A percentile compares a stretch with the other conserved stretches of the same genome.
Conservation (phyloP, 305 asterid species). For the Euphrasia arctica region DNA sequence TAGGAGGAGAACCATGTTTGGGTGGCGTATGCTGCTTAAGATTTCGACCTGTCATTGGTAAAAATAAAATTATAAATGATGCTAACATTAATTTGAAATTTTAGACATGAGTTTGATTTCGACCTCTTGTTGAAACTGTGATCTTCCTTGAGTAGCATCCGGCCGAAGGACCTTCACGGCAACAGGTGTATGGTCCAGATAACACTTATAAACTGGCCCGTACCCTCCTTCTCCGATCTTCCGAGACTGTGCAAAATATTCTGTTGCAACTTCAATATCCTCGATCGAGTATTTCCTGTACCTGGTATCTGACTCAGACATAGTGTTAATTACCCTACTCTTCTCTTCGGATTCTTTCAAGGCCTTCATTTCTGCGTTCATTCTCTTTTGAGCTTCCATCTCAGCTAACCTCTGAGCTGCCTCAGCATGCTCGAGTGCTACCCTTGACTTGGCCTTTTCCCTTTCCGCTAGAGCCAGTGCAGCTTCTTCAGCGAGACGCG, state of each 20-base stretch:
- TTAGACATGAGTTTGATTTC: not conserved
- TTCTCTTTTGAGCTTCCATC: constrained; percentile 64
- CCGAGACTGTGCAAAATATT: constrained; percentile 50
- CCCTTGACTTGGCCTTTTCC: constrained; percentile 59
- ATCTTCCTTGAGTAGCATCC: constrained; percentile 77
- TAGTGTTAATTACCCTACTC: constrained; percentile 25
- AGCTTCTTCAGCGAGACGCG: constrained; percentile 63
- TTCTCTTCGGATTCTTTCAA: constrained; percentile 49
- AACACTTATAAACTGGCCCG: constrained; percentile 72
- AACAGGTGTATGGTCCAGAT: constrained; percentile 66
- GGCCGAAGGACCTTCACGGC: constrained; percentile 81
- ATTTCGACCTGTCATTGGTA: constrained; percentile 48
- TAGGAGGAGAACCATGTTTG: constrained; percentile 72
- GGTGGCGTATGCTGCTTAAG: constrained; percentile 66
- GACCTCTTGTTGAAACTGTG: constrained; percentile 85
- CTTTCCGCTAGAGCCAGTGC: constrained; percentile 51
- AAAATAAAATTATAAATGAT: not conserved
- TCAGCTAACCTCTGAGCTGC: constrained; percentile 70
- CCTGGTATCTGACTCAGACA: constrained; percentile 37
- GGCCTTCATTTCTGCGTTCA: constrained; percentile 58
- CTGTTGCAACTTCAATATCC: constrained; percentile 69
- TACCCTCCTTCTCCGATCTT: constrained; percentile 85
- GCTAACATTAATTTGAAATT: no score
- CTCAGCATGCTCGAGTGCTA: constrained; percentile 61
- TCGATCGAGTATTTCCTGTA: constrained; percentile 68